A percentile compares a stretch with the other conserved stretches of the same genome.
Evolutionary conservation across 2,329 filamentous ascomycete genomes (phyloP).

Genomic region (Monilinia fructigena): DNA sequence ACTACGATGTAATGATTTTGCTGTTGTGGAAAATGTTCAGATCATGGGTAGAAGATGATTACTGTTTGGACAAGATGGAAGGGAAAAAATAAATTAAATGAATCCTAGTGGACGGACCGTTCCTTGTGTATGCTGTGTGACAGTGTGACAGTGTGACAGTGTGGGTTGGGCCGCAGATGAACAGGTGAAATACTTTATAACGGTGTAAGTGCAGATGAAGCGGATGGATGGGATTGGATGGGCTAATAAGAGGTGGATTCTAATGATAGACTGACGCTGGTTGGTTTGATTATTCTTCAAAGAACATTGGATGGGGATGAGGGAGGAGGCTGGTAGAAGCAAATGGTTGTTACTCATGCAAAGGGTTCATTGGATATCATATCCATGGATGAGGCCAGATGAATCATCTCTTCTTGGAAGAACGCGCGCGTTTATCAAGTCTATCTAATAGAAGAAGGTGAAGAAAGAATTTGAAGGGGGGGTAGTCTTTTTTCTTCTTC

Average conservation of each 20-base stretch:
- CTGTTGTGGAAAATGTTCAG: neutral
- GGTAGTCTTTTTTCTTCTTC: too few species aligned
- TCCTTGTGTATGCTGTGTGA: slow-evolving; percentile 9
- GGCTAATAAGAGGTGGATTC: neutral
- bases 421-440: neutral
- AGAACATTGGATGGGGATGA: too few species aligned
- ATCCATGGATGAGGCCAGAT: too few species aligned
- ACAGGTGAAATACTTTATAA: neutral
- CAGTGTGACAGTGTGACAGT: neutral
- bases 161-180: neutral
- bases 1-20: too few species aligned
- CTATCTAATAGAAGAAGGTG: neutral
- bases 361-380: neutral
- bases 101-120: slow-evolving; percentile 11
- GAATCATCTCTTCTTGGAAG: too few species aligned
- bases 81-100: neutral
- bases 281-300: neutral
- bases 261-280: neutral
- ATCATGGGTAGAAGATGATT: neutral
- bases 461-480: neutral
- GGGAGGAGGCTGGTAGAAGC: neutral
- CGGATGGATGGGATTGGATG: neutral
- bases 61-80: neutral
- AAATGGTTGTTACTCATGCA: neutral
- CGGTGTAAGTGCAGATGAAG: neutral